Evolutionary conservation across 306 rosid species (phyloP), one percentile per base, ranked within the genome.

Genomic region (Castanea sativa): DNA sequence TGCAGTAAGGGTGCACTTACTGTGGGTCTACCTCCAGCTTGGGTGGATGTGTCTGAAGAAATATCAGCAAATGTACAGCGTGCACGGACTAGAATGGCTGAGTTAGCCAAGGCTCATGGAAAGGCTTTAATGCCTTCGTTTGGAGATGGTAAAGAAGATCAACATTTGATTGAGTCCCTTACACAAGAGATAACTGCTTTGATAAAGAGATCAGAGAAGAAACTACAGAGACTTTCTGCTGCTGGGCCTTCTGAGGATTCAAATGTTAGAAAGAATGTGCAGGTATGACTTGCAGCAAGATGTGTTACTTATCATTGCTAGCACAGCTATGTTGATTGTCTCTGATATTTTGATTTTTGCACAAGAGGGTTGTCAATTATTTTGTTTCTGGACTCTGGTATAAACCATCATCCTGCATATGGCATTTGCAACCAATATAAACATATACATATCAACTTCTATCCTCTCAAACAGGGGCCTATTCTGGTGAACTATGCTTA

Each of bases 1-100:
- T 86, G 85, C 94, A 92, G 98, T 77, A 88, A 84, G 85, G 97
- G 89, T 79, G 83, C 83, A 59, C 79, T 89, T 68, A 91, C 91
- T 5, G 91, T 96, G 74, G 99, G 98, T 78, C 88, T 95, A 65
- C 98, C 99, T 32, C 99, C 99, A 5, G 96, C 98, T 8, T 93
- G 99, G 99, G 98, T 96, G 76, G 98, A 93, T 90, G 81, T 93
- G 20, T 96, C 98, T 19, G 99, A 96, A 88, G 99, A 96, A 78
- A 91, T 96, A 91, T 87, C 97, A 29, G 87, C 87, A 71, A 83
- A 90, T 65, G 94, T 96, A 80, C 99, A 96, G 79, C 93, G 90
- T 61, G 93, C 98, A 19, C 92, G 94, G 32, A 76, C 69, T 69
- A 93, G 89, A 83, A 96, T 96, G 99, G 88, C 82, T 7, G 94